Evolutionary conservation across 2,329 filamentous ascomycete genomes (phyloP).

Genomic region (Huntiella savannae): DNA sequence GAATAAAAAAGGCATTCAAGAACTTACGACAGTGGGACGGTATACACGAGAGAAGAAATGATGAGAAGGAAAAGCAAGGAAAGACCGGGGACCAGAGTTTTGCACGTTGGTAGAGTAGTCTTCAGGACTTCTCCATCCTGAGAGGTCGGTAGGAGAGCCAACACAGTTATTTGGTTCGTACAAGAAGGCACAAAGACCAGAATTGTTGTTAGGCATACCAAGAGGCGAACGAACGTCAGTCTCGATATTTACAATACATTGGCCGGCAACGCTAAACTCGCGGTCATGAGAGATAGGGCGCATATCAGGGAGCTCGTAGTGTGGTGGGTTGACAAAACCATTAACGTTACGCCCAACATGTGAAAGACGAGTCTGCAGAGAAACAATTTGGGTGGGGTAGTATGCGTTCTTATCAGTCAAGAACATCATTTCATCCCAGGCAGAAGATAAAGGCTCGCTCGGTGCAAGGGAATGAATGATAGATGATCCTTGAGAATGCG

Average conservation of each 20-base stretch:
- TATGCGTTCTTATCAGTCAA: slow-evolving; percentile 22
- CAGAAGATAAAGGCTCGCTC: slow-evolving; percentile 25
- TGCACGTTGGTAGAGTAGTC: slow-evolving; percentile 21
- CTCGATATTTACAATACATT: slow-evolving; percentile 21
- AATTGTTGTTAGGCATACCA: slow-evolving; percentile 15
- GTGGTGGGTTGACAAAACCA: slow-evolving; percentile 13
- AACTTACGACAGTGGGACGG: slow-evolving; percentile 31
- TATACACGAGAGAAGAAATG: slow-evolving; percentile 39
- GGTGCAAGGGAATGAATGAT: slow-evolving; percentile 1
- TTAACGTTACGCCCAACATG: slow-evolving; percentile 2
- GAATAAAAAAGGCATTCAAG: not conserved
- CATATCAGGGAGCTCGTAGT: slow-evolving; percentile 22
- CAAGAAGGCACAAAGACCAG: slow-evolving; percentile 30
- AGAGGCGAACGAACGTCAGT: slow-evolving; percentile 15
- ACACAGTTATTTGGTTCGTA: slow-evolving; percentile 33
- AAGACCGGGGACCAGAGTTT: slow-evolving; percentile 26
- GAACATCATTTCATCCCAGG: slow-evolving; percentile 29
- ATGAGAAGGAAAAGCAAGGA: slow-evolving; percentile 33
- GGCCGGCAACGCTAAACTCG: slow-evolving; percentile 24
- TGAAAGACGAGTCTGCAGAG: slow-evolving; percentile 24
- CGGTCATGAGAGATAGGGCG: slow-evolving; percentile 19
- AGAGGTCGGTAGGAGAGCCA: slow-evolving; percentile 16
- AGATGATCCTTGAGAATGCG: not conserved
- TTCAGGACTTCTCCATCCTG: slow-evolving; percentile 21
- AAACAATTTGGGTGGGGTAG: slow-evolving; percentile 23